Percentiles rank a stretch among this genome's conserved stretches.
Conservation (phyloP, 2,329 filamentous ascomycete species). For the Cylindrodendrum hubeiense region DNA sequence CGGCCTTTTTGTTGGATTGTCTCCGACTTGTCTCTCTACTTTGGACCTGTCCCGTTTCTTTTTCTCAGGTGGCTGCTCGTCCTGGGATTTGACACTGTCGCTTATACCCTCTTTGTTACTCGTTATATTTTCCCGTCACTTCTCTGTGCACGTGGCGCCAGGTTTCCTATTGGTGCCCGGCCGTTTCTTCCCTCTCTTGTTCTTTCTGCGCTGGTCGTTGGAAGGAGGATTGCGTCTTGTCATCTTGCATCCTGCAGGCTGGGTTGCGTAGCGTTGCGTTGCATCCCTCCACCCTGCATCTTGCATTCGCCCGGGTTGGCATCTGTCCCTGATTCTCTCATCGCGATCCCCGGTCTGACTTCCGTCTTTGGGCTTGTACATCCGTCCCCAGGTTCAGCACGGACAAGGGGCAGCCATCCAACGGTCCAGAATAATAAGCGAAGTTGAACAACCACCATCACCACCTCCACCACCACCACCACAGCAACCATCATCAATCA, state of each 20-base stretch:
- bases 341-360: constrained; percentile 17
- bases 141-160: no score
- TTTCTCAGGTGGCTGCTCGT: neutral
- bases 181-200: neutral
- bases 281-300: constrained; percentile 8
- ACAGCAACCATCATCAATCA: neutral
- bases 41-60: neutral
- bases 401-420: constrained; percentile 4
- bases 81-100: neutral
- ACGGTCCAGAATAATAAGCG: constrained; percentile 9
- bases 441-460: constrained; percentile 3
- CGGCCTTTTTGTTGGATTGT: neutral
- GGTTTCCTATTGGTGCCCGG: neutral
- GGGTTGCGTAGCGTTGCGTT: constrained; percentile 17
- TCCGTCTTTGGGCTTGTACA: constrained; percentile 18
- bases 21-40: neutral
- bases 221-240: constrained; percentile 9
- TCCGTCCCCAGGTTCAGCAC: constrained; percentile 17
- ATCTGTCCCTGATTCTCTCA: constrained; percentile 8
- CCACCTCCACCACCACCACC: no score
- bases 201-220: constrained; percentile 27
- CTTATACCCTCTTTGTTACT: neutral
- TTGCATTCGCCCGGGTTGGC: constrained; percentile 5
- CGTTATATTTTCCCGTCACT: neutral
- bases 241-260: constrained; percentile 27